Evolutionary conservation across 2,329 filamentous ascomycete species (phyloP), one percentile per base, ranked within the genome.

Genomic region (Verticillium dahliae): DNA sequence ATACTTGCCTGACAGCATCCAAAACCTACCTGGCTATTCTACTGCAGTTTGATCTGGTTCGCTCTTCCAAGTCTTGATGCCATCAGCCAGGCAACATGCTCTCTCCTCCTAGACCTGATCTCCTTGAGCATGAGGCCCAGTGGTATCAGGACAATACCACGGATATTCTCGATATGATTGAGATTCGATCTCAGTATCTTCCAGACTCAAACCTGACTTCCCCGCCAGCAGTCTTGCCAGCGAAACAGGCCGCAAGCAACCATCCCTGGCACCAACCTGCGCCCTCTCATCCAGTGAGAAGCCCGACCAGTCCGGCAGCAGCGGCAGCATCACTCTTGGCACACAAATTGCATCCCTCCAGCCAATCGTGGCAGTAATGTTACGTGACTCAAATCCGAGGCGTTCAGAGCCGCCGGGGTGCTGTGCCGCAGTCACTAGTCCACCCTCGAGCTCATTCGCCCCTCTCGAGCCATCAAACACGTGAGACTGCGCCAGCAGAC

Each of bases 321-420:
- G 38, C 34, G 57, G 62, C 1, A 64, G 65, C 35, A 65, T 52
- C 9, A 60, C 18, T 13, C 45, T 52, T 52, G 45, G 45, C 45
- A 52, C 22, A 18, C 6, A 22, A 1, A 38, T 38, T 9, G 60
- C 45, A 15, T 56, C n/a, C 18, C 64, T 63, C 59, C 62, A 66
- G 3, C 59, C 63, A 38, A 66, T 18, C 5, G 64, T 38, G 37
- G 57, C 56, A 3, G 39, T 11, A 14, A 64, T 27, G n/a, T 18
- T 10, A n/a, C 15, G 15, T 22, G 56, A 22, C 35, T 14, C 14
- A 13, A 34, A 1, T 27, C 22, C 27, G 27, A 31, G 27, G 27
- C 27, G 27, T 31, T 31, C 27, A 31, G 27, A 31, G 27, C 27
- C 27, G 33, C 62, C 60, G 4, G 54, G 50, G 37, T 65, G 61